These are phyloP conservation scores for Aquilaria sinensis DNA, from an alignment of 345 rosid genomes.

Conservation along the genomic window DNA sequence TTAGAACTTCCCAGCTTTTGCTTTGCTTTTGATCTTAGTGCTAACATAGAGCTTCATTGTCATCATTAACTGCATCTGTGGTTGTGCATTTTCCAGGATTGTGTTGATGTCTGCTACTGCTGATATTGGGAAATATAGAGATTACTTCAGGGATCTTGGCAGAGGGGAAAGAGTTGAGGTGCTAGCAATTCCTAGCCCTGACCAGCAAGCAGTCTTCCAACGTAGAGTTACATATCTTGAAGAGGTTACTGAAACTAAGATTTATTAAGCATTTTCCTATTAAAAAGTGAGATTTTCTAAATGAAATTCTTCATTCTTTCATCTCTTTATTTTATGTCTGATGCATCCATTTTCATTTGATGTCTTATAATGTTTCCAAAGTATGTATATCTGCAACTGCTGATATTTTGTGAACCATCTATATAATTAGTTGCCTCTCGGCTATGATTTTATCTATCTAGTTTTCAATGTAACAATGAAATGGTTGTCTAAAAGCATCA, in stretches of 20 bases:
- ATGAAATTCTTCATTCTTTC: too few species aligned
- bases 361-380: too few species aligned
- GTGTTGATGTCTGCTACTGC: slow-evolving; percentile 99
- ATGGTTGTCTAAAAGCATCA: too few species aligned
- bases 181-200: slow-evolving; percentile 71
- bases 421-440: too few species aligned
- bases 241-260: slow-evolving; percentile 34
- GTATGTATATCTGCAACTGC: too few species aligned
- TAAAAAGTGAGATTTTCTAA: too few species aligned
- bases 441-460: too few species aligned
- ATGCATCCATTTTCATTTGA: too few species aligned
- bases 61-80: background rate
- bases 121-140: slow-evolving; percentile 72
- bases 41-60: background rate
- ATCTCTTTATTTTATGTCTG: too few species aligned
- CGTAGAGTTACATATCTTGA: slow-evolving; percentile 71
- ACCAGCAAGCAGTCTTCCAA: slow-evolving; percentile 57
- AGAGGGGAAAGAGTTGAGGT: slow-evolving; percentile 93
- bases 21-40: background rate
- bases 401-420: too few species aligned
- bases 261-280: background rate
- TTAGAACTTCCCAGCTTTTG: background rate
- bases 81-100: slow-evolving; percentile 45
- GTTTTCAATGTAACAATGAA: too few species aligned
- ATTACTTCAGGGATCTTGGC: slow-evolving; percentile 82